These are phyloP conservation scores for Colletotrichum scovillei DNA, from an alignment of 2,329 filamentous ascomycete genomes.

Conservation along the genomic window DNA sequence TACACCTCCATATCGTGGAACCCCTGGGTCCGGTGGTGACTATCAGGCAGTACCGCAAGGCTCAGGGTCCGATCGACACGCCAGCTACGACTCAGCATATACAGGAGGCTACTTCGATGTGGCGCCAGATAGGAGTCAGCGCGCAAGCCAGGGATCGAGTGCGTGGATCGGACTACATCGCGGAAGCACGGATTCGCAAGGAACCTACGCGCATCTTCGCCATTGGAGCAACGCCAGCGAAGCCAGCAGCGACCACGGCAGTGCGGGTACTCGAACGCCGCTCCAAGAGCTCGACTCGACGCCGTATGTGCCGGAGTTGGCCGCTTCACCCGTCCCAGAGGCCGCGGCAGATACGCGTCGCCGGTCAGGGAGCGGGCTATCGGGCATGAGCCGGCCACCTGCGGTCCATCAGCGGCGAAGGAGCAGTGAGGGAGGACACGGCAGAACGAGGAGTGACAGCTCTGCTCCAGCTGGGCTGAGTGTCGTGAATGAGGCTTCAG, in stretches of 20 bases:
- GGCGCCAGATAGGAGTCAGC: constrained; percentile 35
- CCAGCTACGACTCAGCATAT: constrained; percentile 43
- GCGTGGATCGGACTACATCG: constrained; percentile 39
- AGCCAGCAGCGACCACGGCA: constrained; percentile 47
- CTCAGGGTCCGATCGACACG: constrained; percentile 40
- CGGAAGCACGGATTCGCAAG: constrained; percentile 52
- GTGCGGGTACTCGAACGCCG: constrained; percentile 37
- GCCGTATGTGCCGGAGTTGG: constrained; percentile 50
- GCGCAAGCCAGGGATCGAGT: constrained; percentile 38
- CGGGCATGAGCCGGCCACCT: constrained; percentile 39
- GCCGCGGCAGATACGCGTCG: constrained; percentile 39
- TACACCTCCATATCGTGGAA: constrained; percentile 24
- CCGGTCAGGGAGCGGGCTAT: constrained; percentile 41
- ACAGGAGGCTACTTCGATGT: constrained; percentile 46
- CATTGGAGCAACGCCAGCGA: constrained; percentile 59
- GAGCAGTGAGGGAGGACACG: constrained; percentile 40
- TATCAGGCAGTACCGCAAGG: constrained; percentile 34
- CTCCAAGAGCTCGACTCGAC: constrained; percentile 52
- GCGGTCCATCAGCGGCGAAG: constrained; percentile 40
- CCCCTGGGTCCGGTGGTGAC: constrained; percentile 25
- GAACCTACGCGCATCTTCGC: constrained; percentile 50
- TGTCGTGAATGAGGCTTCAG: constrained; percentile 58
- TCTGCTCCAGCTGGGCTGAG: constrained; percentile 38
- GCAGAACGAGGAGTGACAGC: constrained; percentile 40
- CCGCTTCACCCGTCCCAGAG: constrained; percentile 43